Conservation (phyloP, 129 eudicot species). For the Chrysanthemum lavandulifolium region DNA sequence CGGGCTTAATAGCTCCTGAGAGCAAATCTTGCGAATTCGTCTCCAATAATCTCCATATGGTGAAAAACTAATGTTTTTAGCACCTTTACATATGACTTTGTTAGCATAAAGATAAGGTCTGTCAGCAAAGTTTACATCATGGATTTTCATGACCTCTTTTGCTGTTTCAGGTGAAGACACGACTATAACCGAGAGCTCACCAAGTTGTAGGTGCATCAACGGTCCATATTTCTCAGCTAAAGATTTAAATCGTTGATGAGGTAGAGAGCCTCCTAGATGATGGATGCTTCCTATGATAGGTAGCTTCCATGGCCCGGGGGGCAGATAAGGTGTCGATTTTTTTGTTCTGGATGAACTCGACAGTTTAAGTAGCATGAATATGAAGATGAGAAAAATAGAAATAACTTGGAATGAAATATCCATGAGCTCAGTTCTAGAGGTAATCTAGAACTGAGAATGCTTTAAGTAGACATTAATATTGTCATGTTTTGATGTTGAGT, state of each 20-base stretch:
- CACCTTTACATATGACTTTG: slow-evolving; percentile 25
- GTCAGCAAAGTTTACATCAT: slow-evolving; percentile 30
- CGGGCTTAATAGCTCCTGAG: slow-evolving; percentile 38
- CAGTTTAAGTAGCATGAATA: slow-evolving; percentile 15
- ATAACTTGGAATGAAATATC: slow-evolving; percentile 19
- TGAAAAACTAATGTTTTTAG: slow-evolving; percentile 29
- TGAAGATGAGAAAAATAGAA: slow-evolving; percentile 24
- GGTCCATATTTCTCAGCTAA: slow-evolving; percentile 34
- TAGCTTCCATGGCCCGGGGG: slow-evolving; percentile 44
- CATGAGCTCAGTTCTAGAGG: slow-evolving; percentile 24
- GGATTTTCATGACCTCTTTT: slow-evolving; percentile 33
- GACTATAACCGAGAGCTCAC: slow-evolving; percentile 22
- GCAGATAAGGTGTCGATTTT: slow-evolving; percentile 11
- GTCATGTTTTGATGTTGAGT: too few species aligned
- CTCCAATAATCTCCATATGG: slow-evolving; percentile 40
- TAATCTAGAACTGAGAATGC: not conserved
- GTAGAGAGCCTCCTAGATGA: slow-evolving; percentile 34
- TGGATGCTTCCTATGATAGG: slow-evolving; percentile 45
- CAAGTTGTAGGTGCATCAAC: slow-evolving; percentile 36
- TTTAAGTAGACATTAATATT: not conserved
- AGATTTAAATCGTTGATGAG: slow-evolving; percentile 32
- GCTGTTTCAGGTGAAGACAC: slow-evolving; percentile 40
- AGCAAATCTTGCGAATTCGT: slow-evolving; percentile 35
- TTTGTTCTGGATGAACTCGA: slow-evolving; percentile 17
- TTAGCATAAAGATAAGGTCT: slow-evolving; percentile 27